Base-by-base conservation (phyloP, 306 rosid genomes). In the Ormosia emarginata region DNA sequence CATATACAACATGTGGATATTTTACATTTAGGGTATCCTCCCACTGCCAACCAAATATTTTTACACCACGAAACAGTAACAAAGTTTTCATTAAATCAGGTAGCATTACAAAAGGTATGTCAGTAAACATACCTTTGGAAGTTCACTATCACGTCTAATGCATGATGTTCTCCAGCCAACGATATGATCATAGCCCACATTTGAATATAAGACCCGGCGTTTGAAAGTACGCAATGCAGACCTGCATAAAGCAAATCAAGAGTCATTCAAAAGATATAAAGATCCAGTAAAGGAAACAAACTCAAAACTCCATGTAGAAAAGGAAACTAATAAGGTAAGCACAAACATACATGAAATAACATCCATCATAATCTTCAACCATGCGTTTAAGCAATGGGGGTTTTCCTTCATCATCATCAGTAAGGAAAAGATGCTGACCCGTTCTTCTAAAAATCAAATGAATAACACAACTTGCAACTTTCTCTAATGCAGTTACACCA, bases 161-260 rank as follows among this genome's bases (percentile, higher is more conserved):
- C 87, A 84, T 53, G 99, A 90, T 75, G 99, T 96, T 92, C 98
- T 94, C 99, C 99, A 96, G 82, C 99, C 99, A 71, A 96, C 99
- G 59, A 96, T 90, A 87, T 93, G 95, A 62, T 96, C 99, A 79
- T 82, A 86, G 80, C 87, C 97, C 65, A 90, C 99, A 82, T 96
- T 96, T 80, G 99, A 92, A 89, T 96, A 96, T 49, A 53, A 70
- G 49, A 90, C 95, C 82, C 98, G 86, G 1, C 94, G 92, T 82
- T 86, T 91, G 83, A 96, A 96, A 58, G 87, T 55, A 36, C 87
- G 85, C 88, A 96, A 87, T 15, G 97, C 99, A 53, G 98, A 96
- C 92, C 99, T 96, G 91, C 90, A 89, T 40, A 74, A 72, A 84
- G 67, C 65, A 78, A 69, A 56, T 53, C 17, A 74, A 74, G 18